Percentiles rank a stretch among this genome's conserved stretches.
Conservation (phyloP, 2,329 filamentous ascomycete species). For the Phyllosticta citribraziliensis region DNA sequence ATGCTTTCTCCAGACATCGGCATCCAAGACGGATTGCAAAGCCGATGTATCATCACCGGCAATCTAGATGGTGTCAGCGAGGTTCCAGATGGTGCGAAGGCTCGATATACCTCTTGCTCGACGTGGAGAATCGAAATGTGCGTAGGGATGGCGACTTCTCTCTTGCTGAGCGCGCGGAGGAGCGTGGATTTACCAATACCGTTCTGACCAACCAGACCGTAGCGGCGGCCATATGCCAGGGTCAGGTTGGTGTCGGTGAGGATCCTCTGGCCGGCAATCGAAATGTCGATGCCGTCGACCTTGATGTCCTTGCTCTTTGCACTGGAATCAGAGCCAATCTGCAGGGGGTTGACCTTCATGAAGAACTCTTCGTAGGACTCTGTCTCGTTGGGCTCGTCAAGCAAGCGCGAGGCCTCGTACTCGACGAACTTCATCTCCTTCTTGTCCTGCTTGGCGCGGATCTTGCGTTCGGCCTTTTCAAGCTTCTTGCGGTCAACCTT, state of each 20-base stretch:
- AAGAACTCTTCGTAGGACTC: slow-evolving; percentile 99
- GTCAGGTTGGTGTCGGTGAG: slow-evolving; percentile 84
- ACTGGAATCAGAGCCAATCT: slow-evolving; percentile 59
- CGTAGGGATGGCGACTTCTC: slow-evolving; percentile 89
- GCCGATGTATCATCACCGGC: slow-evolving; percentile 91
- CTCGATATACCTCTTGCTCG: slow-evolving; percentile 75
- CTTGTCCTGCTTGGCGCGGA: slow-evolving; percentile 95
- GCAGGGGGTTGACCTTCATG: slow-evolving; percentile 97
- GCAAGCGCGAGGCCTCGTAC: slow-evolving; percentile 86
- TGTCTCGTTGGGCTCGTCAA: slow-evolving; percentile 70
- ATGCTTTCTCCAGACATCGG: slow-evolving; percentile 97
- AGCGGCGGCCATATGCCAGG: slow-evolving; percentile 82
- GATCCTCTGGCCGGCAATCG: slow-evolving; percentile 81
- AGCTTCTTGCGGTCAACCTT: slow-evolving; percentile 98
- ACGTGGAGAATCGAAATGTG: slow-evolving; percentile 99
- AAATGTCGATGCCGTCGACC: slow-evolving; percentile 89
- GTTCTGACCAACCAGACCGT: slow-evolving; percentile 97
- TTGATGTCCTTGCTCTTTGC: slow-evolving; percentile 98
- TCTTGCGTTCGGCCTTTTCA: slow-evolving; percentile 95
- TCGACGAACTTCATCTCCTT: slow-evolving; percentile 97
- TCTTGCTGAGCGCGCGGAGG: slow-evolving; percentile 76
- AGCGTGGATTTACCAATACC: slow-evolving; percentile 87
- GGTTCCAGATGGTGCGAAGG: not conserved
- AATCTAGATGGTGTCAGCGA: slow-evolving; percentile 47
- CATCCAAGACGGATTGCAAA: slow-evolving; percentile 88